Evolutionary conservation across 495 filamentous ascomycete species (phyloP), one percentile per base, ranked within the genome.

Genomic region (Aspergillus biplanus): DNA sequence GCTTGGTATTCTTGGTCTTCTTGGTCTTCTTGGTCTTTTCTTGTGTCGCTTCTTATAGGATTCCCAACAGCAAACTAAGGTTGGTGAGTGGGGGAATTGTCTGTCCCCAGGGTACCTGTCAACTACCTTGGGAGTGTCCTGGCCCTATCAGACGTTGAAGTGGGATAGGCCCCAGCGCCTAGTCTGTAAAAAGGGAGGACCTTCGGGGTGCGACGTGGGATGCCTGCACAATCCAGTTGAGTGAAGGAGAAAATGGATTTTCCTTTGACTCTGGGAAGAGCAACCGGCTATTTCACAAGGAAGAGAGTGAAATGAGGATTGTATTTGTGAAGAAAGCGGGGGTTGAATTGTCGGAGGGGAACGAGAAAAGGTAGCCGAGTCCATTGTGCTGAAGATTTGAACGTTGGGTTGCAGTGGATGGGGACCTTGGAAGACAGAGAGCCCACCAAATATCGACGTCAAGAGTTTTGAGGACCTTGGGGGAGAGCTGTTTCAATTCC

Each of bases 391-490:
- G 33, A 48, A 65, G 58, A 65, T 48, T 61, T 58, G 33, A 33
- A 49, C 44, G 60, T 33, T 39, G 49, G 32, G 67, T 62, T 61
- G 42, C 58, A 59, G 54, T 55, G 56, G 52, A 60, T 61, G 69
- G 57, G 69, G 69, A 71, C 69, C 69, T 71, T 71, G 69, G 66
- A 61, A 59, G 63, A 64, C 60, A 61, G 44, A 52, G 58, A 8
- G 15, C 3, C 12, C 46, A 18, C 8, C 32, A 16, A 34, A 15
- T 18, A 31, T 35, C 48, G 55, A 64, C 56, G 63, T 62, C 65
- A 66, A 56, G 39, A 65, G 53, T 66, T 66, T 66, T 73, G 77
- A 72, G 77, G 68, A 79, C 77, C 77, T 79, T 79, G 77, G 64
- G 77, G 66, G 73, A 70, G 65, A 44, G 65, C 56, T 59, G 67